Base-by-base conservation (phyloP, 176 grass and related monocot species). In the Musa itinerans region DNA sequence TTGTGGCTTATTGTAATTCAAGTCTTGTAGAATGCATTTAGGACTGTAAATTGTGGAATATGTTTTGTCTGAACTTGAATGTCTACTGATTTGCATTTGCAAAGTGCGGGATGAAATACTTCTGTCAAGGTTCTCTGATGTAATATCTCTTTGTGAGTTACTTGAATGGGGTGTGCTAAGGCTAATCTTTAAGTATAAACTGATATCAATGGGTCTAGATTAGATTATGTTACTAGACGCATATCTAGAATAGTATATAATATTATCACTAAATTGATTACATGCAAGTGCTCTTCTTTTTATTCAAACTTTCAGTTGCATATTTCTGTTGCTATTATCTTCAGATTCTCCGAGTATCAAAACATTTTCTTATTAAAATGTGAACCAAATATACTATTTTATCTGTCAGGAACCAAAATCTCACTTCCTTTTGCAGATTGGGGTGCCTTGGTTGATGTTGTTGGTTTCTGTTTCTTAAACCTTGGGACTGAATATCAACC, bases 401-500 rank as follows among this genome's bases (percentile, higher is more conserved):
- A 65, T 65, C 26, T 65, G 6, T n/a, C 20, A 52, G 4, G 68
- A 20, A 16, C 51, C 16, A 70, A n/a, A 10, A 26, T 70, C 5
- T 56, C 10, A 71, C 76, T 61, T 49, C 34, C 29, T 25, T 72
- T 82, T 82, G 56, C 83, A 92, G 90, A 92, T 74, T 92, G 90
- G 90, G 90, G 90, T 54, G 43, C 84, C 19, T 86, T 82, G 69
- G 74, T 93, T 75, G 90, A 93, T 79, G 87, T 89, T 65, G 90
- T 93, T 78, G 87, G 90, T 52, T 93, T 89, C 84, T 89, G 87
- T 80, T 93, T 89, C 80, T 80, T 93, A 71, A 81, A 89, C 78
- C 87, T 89, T 81, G 85, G 79, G n/a, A 87, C 70, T 24, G 81
- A 93, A 43, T 93, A 89, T 75, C 72, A 83, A 80, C 90, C 90